Conservation (phyloP, 192 early-diverging fungal species). For the Linderina pennispora region DNA sequence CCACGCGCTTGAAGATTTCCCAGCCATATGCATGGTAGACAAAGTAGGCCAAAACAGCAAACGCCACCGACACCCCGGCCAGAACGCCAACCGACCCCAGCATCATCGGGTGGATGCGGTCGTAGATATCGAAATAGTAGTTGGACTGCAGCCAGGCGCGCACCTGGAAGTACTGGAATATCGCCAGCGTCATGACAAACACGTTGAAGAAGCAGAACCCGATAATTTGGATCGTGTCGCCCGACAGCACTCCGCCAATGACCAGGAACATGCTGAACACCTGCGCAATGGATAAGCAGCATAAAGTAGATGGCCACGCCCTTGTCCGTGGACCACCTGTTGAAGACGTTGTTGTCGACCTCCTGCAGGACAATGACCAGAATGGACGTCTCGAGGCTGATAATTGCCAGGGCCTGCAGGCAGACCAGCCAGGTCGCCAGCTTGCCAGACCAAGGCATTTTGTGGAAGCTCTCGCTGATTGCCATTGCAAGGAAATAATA, state of each 20-base stretch:
- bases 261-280: constrained; percentile 38
- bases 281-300: constrained; percentile 30
- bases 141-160: constrained; percentile 20
- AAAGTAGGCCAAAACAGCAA: constrained; percentile 34
- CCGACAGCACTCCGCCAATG: constrained; percentile 37
- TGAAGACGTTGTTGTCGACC: constrained; percentile 42
- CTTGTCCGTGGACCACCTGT: constrained; percentile 45
- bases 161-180: constrained; percentile 45
- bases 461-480: constrained; percentile 43
- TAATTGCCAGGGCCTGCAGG: constrained; percentile 22
- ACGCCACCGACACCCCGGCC: constrained; percentile 25
- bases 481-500: constrained; percentile 20
- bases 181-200: constrained; percentile 41
- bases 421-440: constrained; percentile 34
- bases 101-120: constrained; percentile 18
- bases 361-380: constrained; percentile 35
- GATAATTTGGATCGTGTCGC: constrained; percentile 45
- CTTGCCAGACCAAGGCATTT: constrained; percentile 39
- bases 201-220: constrained; percentile 43
- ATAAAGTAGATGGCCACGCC: constrained; percentile 47
- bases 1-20: constrained; percentile 52
- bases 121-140: constrained; percentile 10
- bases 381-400: constrained; percentile 33
- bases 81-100: constrained; percentile 27
- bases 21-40: constrained; percentile 51